phyloP scores from a whole-genome alignment of 2,329 filamentous ascomycete species.

The Ambrosiella xylebori region DNA sequence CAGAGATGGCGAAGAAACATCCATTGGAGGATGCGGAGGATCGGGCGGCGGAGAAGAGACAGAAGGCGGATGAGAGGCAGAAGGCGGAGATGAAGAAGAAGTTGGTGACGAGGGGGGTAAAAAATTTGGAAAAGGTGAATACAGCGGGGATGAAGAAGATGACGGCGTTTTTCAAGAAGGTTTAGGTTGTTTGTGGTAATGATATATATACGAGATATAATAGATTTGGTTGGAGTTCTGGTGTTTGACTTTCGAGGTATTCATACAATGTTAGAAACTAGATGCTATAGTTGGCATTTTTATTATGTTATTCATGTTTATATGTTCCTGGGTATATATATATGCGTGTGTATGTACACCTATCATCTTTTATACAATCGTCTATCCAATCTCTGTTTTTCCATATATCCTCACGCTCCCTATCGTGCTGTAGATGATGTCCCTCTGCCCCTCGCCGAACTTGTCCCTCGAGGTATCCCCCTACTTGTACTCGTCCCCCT shows the following conservation, averaged over 20 bases:
- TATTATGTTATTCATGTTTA: background rate
- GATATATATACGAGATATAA: background rate
- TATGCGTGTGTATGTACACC: background rate
- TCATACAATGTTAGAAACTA: background rate
- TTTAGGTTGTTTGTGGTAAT: conserved; percentile 17
- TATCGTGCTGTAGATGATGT: background rate
- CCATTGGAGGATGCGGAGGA: conserved; percentile 47
- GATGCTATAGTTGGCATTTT: background rate
- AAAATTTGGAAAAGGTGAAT: conserved; percentile 76
- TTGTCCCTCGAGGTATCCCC: conserved; percentile 18
- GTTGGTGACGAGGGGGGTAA: conserved; percentile 55
- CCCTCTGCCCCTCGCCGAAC: conserved; percentile 14
- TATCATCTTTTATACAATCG: background rate
- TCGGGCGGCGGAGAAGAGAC: conserved; percentile 58
- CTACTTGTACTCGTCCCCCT: conserved; percentile 19
- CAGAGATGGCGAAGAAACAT: conserved; percentile 56
- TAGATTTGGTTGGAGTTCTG: background rate
- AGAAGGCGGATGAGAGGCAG: conserved; percentile 72
- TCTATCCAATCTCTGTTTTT: no score
- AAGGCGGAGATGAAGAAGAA: conserved; percentile 70
- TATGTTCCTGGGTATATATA: background rate
- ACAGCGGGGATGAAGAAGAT: conserved; percentile 92
- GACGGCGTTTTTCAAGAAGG: conserved; percentile 81
- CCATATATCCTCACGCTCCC: background rate
- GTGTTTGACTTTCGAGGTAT: background rate